A percentile compares a stretch with the other conserved stretches of the same genome.
phyloP scores from a whole-genome alignment of 768 basidiomycete species.

The Tulasnella calospora region DNA sequence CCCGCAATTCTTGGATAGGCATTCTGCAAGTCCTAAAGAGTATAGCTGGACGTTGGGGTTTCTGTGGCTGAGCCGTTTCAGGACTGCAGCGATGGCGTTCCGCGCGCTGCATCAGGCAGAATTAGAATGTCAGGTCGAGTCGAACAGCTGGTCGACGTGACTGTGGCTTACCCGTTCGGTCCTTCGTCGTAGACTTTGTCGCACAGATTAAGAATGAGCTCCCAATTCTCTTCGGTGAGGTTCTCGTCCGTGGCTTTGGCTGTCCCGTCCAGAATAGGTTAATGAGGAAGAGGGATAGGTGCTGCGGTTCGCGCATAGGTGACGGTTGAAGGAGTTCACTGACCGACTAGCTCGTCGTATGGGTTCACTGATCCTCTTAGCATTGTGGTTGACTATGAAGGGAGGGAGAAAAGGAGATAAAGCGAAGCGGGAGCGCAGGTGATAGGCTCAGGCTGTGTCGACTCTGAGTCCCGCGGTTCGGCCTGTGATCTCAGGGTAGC shows the following conservation, averaged over 20 bases:
- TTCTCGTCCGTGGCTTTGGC: constrained; percentile 98
- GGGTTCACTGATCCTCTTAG: constrained; percentile 67
- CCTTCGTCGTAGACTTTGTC: constrained; percentile 94
- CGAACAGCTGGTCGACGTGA: not conserved
- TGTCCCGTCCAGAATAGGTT: constrained; percentile 34
- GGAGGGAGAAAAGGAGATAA: constrained; percentile 7
- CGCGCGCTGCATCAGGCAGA: constrained; percentile 57
- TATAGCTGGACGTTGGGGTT: constrained; percentile 97
- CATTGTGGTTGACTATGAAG: constrained; percentile 44
- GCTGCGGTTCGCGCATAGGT: not conserved
- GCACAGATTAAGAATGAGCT: constrained; percentile 85
- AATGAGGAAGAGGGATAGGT: constrained; percentile 9
- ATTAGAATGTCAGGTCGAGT: not conserved
- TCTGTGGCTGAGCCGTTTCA: constrained; percentile 88
- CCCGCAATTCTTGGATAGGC: constrained; percentile 87
- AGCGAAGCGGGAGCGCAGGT: not conserved
- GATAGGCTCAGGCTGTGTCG: not conserved
- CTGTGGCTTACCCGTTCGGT: constrained; percentile 60
- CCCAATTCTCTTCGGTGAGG: constrained; percentile 92
- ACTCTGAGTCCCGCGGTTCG: not conserved
- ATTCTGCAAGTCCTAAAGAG: constrained; percentile 79
- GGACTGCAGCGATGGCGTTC: constrained; percentile 72
- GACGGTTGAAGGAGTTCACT: constrained; percentile 36
- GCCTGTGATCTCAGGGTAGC: not conserved
- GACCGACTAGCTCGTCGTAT: constrained; percentile 90